Base-by-base conservation (phyloP, 225 moss, liverwort and hornwort species). In the Climacium dendroides region DNA sequence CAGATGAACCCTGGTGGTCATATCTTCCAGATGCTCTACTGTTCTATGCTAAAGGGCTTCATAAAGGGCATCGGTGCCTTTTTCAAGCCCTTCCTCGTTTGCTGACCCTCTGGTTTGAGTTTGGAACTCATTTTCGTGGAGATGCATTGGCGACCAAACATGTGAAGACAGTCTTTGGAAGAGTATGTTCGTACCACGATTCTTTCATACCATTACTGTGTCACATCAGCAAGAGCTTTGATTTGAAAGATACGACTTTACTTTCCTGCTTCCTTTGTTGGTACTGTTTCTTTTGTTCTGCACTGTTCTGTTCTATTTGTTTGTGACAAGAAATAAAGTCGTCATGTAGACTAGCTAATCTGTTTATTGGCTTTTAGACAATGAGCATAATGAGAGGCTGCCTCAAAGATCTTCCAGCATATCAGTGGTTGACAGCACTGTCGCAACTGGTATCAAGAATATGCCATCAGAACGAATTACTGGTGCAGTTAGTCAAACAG, bases 41-140 rank as follows among this genome's bases (percentile, higher is more conserved):
- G 25, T 99, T 94, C 79, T 99, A 99, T 85, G 99, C 99, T n/a
- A 99, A 99, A 85, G 97, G 95, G 62, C 92, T 99, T 71, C 99
- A 96, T 85, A 99, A 96, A 91, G 99, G 99, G 72, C 99, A 99
- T 77, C 88, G 94, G 70, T 95, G 94, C 77, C 94, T 99, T 62
- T 99, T 99, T 69, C 99, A 99, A 91, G 99, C 99, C 70, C 93
- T 99, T 88, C 99, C 99, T 82, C 97, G 99, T 84, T 91, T 99
- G 91, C 96, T 99, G 50, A 99, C 99, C 48, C 91, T 99, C 82
- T 99, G 99, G 99, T 99, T 99, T 75, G 96, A 99, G 83, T 99
- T 99, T 91, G 99, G 99, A 84, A 96, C 95, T 55, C 91, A 87
- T 88, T 99, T 91, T 58, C 92, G 91, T 78, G 97, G 95, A 79